Evolutionary conservation across 1,284 basidiomycete species (phyloP), one percentile per base, ranked within the genome.

Genomic region (Tylopilus sp.): DNA sequence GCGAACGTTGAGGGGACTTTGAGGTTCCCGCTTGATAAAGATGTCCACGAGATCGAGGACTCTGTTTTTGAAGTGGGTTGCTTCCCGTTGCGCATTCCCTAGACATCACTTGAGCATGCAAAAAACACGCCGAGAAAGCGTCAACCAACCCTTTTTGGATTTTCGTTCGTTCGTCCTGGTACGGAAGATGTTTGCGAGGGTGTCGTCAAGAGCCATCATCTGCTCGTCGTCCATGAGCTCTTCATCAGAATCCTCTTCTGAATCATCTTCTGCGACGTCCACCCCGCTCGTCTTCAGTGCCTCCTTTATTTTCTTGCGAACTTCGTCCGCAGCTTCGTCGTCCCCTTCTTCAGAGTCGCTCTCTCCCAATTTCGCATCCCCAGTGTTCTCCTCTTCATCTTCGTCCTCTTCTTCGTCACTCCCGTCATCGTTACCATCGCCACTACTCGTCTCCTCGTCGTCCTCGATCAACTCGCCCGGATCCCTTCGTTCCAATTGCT

Each of bases 121-220:
- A 41, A 52, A 17, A 19, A 7, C 26, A 31, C 13, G 32, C 45
- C 10, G 35, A 48, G 22, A 46, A 35, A 43, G 39, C 25, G n/a
- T 5, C 19, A 9, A 71, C 76, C 57, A 52, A 86, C 89, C 81
- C 78, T 85, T 87, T 48, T 76, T 77, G 37, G 76, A 75, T 62
- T 82, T 86, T 64, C 80, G 84, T 54, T 82, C 83, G 47, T 76
- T 77, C n/a, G 79, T 72, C 52, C 85, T 84, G 43, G 82, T 77
- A 58, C 83, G 83, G 83, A 99, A 98, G 35, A 95, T 88, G 53
- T 89, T 85, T 7, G 92, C 92, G 7, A 99, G 83, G 66, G 97
- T 92, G 57, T 92, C 91, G 67, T 99, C 96, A 40, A 98, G 83
- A 44, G 90, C 88, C 79, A 98, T 86, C 96, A 98, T 99, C 74